Conservation (phyloP, 208 protist species). For the Trypanosomatidae sp. region DNA sequence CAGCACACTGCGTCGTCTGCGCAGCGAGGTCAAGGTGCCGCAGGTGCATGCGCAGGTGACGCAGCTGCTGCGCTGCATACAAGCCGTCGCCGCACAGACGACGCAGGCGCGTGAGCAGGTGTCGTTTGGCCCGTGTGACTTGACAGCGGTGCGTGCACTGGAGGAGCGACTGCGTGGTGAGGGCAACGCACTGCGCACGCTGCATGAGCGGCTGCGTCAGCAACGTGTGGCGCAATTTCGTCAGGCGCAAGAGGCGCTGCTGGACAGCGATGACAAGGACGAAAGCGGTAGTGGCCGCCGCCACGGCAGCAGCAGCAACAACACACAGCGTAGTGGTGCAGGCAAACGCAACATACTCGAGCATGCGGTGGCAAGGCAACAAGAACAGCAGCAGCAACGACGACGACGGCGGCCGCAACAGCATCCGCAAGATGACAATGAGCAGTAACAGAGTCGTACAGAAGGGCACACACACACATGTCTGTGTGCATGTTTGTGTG, state of each 20-base stretch:
- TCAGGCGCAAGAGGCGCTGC: slow-evolving; percentile 35
- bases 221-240: slow-evolving; percentile 64
- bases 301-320: too few species aligned
- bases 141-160: slow-evolving; percentile 62
- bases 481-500: too few species aligned
- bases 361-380: too few species aligned
- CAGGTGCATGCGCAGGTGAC: slow-evolving; percentile 66
- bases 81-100: slow-evolving; percentile 48
- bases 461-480: too few species aligned
- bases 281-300: too few species aligned
- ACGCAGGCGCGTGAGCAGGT: slow-evolving; percentile 53
- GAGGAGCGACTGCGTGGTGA: slow-evolving; percentile 53
- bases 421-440: too few species aligned
- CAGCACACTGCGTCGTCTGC: slow-evolving; percentile 73
- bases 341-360: too few species aligned
- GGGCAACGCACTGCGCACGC: slow-evolving; percentile 37
- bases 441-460: too few species aligned
- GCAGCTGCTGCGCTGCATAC: slow-evolving; percentile 63
- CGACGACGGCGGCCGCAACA: too few species aligned
- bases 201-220: slow-evolving; percentile 57
- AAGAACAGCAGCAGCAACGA: too few species aligned
- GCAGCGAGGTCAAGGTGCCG: slow-evolving; percentile 67
- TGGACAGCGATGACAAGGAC: too few species aligned
- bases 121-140: slow-evolving; percentile 69
- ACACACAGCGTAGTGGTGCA: too few species aligned